A percentile compares a stretch with the other conserved stretches of the same genome.
phyloP scores from a whole-genome alignment of 2,329 filamentous ascomycete species.

The Coniella lustricola region DNA sequence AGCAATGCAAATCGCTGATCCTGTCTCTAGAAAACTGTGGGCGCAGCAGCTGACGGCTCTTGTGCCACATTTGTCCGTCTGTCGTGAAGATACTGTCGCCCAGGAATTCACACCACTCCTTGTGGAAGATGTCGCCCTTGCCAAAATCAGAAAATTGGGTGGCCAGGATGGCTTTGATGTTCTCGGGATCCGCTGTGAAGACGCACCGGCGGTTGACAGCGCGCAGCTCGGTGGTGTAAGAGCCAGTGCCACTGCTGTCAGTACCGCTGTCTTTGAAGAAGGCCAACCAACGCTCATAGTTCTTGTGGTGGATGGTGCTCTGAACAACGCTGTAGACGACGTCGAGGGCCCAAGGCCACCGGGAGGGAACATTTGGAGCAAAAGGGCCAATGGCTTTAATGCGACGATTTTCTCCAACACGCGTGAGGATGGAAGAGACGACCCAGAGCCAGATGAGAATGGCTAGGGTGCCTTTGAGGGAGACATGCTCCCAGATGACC shows the following conservation, averaged over 20 bases:
- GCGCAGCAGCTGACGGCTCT: conserved; percentile 71
- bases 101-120: conserved; percentile 68
- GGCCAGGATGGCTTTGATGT: conserved; percentile 85
- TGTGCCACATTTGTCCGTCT: conserved; percentile 72
- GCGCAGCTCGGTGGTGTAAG: conserved; percentile 55
- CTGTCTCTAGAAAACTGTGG: conserved; percentile 84
- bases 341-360: conserved; percentile 55
- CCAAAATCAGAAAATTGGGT: conserved; percentile 82
- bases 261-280: conserved; percentile 37
- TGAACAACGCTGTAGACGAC: conserved; percentile 52
- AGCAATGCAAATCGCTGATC: conserved; percentile 71
- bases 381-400: conserved; percentile 40
- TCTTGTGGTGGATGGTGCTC: conserved; percentile 44
- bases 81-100: conserved; percentile 74
- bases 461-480: conserved; percentile 32
- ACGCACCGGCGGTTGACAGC: conserved; percentile 53
- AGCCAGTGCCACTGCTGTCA: conserved; percentile 46
- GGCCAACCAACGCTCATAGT: conserved; percentile 54
- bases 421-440: conserved; percentile 30
- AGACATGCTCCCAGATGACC: conserved; percentile 35
- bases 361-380: conserved; percentile 29
- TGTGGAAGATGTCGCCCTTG: conserved; percentile 69
- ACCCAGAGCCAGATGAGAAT: conserved; percentile 31
- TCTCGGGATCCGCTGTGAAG: conserved; percentile 77
- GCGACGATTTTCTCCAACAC: conserved; percentile 36